Base-by-base conservation (phyloP, 805 yeast species). In the Brettanomyces custersianus region DNA sequence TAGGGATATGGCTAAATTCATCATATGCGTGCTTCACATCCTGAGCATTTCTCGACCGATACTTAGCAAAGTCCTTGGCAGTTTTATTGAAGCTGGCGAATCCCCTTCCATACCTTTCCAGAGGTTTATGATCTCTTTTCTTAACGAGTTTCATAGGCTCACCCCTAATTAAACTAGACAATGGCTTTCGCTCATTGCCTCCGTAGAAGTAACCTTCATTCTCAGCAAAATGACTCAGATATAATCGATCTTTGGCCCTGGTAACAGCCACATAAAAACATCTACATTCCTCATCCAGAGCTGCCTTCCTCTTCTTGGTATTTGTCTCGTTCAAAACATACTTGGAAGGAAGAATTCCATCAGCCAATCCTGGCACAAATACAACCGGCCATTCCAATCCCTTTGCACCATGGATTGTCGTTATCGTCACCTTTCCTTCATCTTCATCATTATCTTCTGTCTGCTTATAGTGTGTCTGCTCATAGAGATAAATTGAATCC, bases 361-460 rank as follows among this genome's bases (percentile, higher is more conserved):
- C 84, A 22, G 71, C 64, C 13, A 83, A 58, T 0, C 84, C 80
- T 0, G 94, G 86, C 10, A 85, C 71, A 51, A 85, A 84, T 0
- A 90, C 96, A 11, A 84, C 74, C 0, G 95, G 90, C 96, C 97
- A 90, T 53, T 90, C 98, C 2, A 88, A 63, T 1, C 98, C 98
- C 54, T 90, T 90, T 2, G 96, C 77, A 0, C 87, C 85, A 53
- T 90, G 98, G 10, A 90, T 80, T 0, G 97, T 92, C 0, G 94
- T 80, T 0, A 90, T 51, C 2, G 53, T 45, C 6, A 59, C 56
- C 31, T 47, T 51, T 3, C 56, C 47, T 1, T 23, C 29, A 1
- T 26, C 29, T 13, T 38, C 35, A 2, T 34, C 33, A n/a, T 29
- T 19, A 10, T 37, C 36, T 12, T 31, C 11, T 4, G 39, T 34